Evolutionary conservation across 2,329 filamentous ascomycete species (phyloP).

Genomic region (Colletotrichum godetiae): DNA sequence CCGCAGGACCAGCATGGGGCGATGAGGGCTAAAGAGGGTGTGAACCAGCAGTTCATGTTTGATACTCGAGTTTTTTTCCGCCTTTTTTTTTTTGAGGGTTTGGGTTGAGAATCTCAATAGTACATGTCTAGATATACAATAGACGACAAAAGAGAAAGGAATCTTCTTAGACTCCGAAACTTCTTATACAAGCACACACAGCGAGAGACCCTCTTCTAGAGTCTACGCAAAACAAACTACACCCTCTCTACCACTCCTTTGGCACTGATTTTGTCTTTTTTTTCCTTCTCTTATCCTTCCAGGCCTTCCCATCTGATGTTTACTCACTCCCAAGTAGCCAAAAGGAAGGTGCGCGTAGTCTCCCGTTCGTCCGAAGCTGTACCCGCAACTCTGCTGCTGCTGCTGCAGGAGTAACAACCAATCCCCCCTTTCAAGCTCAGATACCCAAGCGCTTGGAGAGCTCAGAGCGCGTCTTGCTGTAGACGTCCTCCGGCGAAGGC

Average conservation of each 20-base stretch:
- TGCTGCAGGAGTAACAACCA: neutral
- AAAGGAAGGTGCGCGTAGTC: too few relatives aligned
- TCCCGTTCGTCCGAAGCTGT: neutral
- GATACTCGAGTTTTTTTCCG: neutral
- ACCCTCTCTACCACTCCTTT: neutral
- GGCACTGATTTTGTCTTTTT: neutral
- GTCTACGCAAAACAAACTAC: neutral
- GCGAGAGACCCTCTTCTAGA: neutral
- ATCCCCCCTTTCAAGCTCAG: slow-evolving; percentile 36
- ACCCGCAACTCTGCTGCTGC: neutral
- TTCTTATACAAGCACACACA: neutral
- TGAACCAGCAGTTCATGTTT: neutral
- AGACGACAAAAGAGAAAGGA: neutral
- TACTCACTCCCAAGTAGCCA: too few relatives aligned
- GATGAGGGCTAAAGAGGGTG: neutral
- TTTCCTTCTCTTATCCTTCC: neutral
- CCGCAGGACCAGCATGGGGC: neutral
- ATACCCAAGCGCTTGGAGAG: slow-evolving; percentile 61
- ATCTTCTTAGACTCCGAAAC: neutral
- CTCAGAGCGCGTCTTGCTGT: slow-evolving; percentile 61
- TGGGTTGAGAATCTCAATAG: neutral
- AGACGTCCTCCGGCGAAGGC: slow-evolving; percentile 71
- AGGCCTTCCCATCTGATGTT: too few relatives aligned
- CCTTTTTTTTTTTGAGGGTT: neutral
- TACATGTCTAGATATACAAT: neutral